phyloP scores from a whole-genome alignment of 192 early-diverging fungal genomes.

The Entophlyctis luteolus region DNA sequence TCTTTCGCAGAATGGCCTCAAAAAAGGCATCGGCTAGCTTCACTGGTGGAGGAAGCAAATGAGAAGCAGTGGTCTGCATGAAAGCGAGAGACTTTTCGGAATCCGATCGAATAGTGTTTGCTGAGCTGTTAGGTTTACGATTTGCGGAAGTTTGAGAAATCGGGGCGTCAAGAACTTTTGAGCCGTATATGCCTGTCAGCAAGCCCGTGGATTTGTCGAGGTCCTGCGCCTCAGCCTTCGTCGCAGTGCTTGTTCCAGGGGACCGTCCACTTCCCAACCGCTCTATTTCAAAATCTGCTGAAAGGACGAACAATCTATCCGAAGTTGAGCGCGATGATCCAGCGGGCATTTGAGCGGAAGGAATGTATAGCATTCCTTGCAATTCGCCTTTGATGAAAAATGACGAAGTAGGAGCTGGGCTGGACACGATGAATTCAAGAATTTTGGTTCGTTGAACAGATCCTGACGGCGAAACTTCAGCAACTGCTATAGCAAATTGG shows the following conservation, averaged over 20 bases:
- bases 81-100: not conserved
- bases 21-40: conserved; percentile 12
- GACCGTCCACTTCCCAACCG: not conserved
- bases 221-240: not conserved
- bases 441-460: not conserved
- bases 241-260: not conserved
- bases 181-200: conserved; percentile 11
- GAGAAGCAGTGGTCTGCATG: conserved; percentile 10
- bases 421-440: not conserved
- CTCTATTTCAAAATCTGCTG: not conserved
- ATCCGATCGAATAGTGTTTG: not conserved
- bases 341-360: not conserved
- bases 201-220: not conserved
- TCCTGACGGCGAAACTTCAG: not conserved
- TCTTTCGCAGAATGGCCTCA: conserved; percentile 13
- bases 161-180: not conserved
- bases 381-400: not conserved
- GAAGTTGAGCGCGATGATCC: not conserved
- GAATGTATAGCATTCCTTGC: not conserved
- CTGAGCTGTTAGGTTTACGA: no score
- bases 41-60: not conserved
- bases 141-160: not conserved
- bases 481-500: not conserved
- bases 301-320: not conserved
- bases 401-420: not conserved